A percentile compares a stretch with the other conserved stretches of the same genome.
Evolutionary conservation across 768 basidiomycete genomes (phyloP).

Genomic region (Suillus paluster): DNA sequence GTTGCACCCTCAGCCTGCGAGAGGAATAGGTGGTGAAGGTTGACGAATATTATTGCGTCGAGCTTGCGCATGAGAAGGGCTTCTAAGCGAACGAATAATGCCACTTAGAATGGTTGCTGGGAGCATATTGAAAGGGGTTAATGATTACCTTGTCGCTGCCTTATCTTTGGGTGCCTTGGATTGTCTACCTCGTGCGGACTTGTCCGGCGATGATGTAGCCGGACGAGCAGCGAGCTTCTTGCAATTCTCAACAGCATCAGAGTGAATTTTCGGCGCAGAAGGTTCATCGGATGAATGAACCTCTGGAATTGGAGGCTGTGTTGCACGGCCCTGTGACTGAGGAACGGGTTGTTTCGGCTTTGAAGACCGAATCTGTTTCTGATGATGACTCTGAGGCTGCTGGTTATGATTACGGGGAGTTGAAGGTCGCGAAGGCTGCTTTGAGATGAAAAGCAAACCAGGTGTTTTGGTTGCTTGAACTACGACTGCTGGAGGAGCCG

Average conservation of each 20-base stretch:
- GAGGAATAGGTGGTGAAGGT: slow-evolving; percentile 60
- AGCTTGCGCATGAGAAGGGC: slow-evolving; percentile 48
- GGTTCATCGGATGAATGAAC: slow-evolving; percentile 33
- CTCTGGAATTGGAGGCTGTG: slow-evolving; percentile 29
- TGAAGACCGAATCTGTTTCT: slow-evolving; percentile 39
- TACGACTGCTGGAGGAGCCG: slow-evolving; percentile 67
- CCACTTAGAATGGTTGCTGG: background rate
- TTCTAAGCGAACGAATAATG: slow-evolving; percentile 38
- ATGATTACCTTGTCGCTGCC: slow-evolving; percentile 43
- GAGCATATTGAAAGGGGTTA: background rate
- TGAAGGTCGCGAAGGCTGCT: slow-evolving; percentile 44
- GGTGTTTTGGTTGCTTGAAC: slow-evolving; percentile 76
- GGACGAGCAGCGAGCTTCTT: slow-evolving; percentile 35
- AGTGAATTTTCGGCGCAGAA: slow-evolving; percentile 27
- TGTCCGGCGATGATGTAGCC: slow-evolving; percentile 29
- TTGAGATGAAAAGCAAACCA: slow-evolving; percentile 72
- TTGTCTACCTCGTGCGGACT: slow-evolving; percentile 37
- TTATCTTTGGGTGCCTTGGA: slow-evolving; percentile 48
- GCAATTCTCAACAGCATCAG: slow-evolving; percentile 21
- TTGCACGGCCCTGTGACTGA: slow-evolving; percentile 26
- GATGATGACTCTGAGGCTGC: slow-evolving; percentile 38
- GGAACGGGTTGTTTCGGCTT: slow-evolving; percentile 37
- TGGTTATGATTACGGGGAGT: slow-evolving; percentile 41
- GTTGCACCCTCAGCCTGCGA: slow-evolving; percentile 69
- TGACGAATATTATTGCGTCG: slow-evolving; percentile 62